Evolutionary conservation across 2,329 filamentous ascomycete genomes (phyloP), one percentile per base, ranked within the genome.

Genomic region (Aspergillus candidus): DNA sequence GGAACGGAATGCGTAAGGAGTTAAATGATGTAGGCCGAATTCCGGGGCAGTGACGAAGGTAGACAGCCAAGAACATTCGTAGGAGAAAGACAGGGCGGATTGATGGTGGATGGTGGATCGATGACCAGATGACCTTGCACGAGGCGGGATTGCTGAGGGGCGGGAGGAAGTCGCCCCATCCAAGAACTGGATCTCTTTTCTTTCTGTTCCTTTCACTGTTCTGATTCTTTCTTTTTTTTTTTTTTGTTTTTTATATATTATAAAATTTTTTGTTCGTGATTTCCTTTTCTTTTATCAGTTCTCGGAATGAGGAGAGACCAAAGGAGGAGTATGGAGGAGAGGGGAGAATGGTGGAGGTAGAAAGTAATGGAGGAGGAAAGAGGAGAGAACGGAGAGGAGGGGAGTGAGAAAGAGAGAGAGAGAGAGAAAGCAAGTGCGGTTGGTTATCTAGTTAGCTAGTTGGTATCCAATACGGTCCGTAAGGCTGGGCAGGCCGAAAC

Each of bases 91-190:
- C 36, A 48, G 44, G 36, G 45, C 44, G 46, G 49, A 50, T 44
- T 41, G 44, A 46, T 5, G 18, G 18, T 18, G 18, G 6, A 18
- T 6, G 36, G 45, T 43, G 46, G 49, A 50, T 44, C 40, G 44
- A 46, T 32, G 22, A 27, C 7, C 22, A 30, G 44, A 47, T 50
- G 46, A 50, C 41, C 55, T 53, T 42, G 43, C 33, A 38, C 43
- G 44, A 47, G 39, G 50, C 33, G 18, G 22, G 38, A 36, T 38
- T 42, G 35, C 37, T 44, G 40, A 43, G 37, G 35, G 46, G 41
- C 42, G 42, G 44, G 31, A 42, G 30, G 38, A 39, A 53, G 41
- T 50, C 36, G 44, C 40, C 35, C 49, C 51, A 55, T 47, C 45
- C 47, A 41, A 44, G 43, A 44, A 36, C 31, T 27, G 41, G 22